Evolutionary conservation across 2,329 filamentous ascomycete species (phyloP), one percentile per base, ranked within the genome.

Genomic region (Alternaria brassicae): DNA sequence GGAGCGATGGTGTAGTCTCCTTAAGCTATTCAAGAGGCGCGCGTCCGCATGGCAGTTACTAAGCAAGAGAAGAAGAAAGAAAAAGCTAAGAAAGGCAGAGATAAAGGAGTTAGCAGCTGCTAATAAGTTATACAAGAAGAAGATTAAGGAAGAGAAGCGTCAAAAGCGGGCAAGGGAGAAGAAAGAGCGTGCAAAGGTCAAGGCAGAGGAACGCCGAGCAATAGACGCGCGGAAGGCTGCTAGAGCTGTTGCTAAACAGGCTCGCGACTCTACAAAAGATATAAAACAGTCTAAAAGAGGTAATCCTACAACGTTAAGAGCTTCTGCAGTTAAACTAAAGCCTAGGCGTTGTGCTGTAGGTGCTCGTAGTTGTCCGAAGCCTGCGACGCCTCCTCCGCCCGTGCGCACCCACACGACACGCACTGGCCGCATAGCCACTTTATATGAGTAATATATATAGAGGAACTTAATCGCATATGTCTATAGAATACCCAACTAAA

Each of bases 1-100:
- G 54, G 47, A 3, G 54, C 54, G 10, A 57, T 15, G 19, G 25
- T 37, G 54, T 57, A 27, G 54, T 37, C 27, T 37, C 54, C 45
- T 51, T 21, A 12, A 57, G 40, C 39, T 10, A 27, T 50, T 17
- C 2, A 9, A 13, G 47, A 51, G 30, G 54, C 45, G 32, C 45
- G 48, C 30, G 39, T 15, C 19, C 28, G 53, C 23, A 36, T 49
- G 9, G 30, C 17, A 2, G 23, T 49, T 50, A 6, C 21, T 2
- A 19, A 57, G 15, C 34, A 30, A 25, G 32, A 51, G 12, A 13
- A 5, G 4, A 2, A 34, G 12, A 30, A 42, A 51, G 27, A 45
- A 28, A 28, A 57, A 34, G 25, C 30, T 27, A 13, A 41, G 15
- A 57, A 51, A 51, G 40, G 54, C 32, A 37, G 40, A 39, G n/a